Base-by-base conservation (phyloP, 2,329 filamentous ascomycete species). In the Didymella pinodella region DNA sequence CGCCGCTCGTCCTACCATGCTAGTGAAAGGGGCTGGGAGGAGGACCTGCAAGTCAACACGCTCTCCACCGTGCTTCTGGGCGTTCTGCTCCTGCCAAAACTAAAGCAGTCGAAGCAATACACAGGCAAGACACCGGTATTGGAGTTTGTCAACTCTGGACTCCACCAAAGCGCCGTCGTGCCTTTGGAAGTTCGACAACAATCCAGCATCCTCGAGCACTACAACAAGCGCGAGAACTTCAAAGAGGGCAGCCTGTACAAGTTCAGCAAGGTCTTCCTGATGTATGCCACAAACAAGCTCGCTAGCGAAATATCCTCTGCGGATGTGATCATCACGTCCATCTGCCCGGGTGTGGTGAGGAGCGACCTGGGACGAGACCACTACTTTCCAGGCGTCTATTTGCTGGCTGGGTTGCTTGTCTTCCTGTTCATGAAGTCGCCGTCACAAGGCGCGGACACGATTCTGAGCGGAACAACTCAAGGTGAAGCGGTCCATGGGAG, bases 11-110 rank as follows among this genome's bases (percentile, higher is more conserved):
- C 60, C 2, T 78, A 70, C 48, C 51, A 61, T 7, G 49, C 65
- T 26, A 70, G 71, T 1, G 44, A 32, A 16, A 66, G 77, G 62
- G 77, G 77, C 18, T 80, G 74, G 73, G 78, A 81, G 64, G 68
- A 73, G 49, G 82, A 79, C 1, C 62, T 88, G 11, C 85, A 88
- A 68, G 82, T 87, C 63, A 88, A 88, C 66, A 78, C 82, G 1
- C 73, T 88, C 2, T 85, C 84, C 2, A 88, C 84, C 0, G 78
- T 81, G 7, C 75, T 87, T 1, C 73, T 89, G 7, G 83, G 78
- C 0, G 62, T 87, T 2, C 69, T 86, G 2, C 75, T 89, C 11
- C 72, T 80, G 25, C 77, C 78, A 2, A 75, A 75, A 43, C 62
- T 79, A 29, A 73, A 70, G 55, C 61, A 64, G 28, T 70, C 74